Evolutionary conservation across 345 rosid genomes (phyloP).

Genomic region (Gossypium stocksii): DNA sequence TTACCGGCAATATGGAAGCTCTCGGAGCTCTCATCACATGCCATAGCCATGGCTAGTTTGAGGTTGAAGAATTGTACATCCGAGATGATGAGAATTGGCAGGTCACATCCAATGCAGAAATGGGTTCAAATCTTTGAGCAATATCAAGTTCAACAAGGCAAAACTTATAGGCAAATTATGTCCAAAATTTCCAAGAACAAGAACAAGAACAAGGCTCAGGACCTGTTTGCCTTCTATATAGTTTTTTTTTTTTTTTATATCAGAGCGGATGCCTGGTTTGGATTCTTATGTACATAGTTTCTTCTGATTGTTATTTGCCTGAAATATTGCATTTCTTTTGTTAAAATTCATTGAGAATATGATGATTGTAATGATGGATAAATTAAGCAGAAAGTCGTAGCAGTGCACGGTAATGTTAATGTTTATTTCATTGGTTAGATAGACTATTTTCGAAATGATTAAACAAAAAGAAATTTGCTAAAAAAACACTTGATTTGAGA

Average conservation of each 20-base stretch:
- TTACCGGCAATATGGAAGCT: neutral
- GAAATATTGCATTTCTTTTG: neutral
- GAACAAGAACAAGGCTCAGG: neutral
- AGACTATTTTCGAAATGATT: no score
- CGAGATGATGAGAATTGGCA: neutral
- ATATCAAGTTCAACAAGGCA: neutral
- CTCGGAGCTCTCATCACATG: neutral
- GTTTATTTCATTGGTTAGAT: no score
- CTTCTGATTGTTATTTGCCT: neutral
- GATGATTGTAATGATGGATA: neutral
- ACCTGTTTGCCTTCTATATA: neutral
- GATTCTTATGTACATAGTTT: neutral
- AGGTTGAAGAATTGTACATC: conserved; percentile 1
- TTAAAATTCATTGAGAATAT: neutral
- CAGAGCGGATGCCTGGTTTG: neutral
- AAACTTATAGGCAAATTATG: neutral
- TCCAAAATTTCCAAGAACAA: neutral
- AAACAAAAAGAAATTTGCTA: neutral
- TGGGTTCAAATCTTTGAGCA: neutral
- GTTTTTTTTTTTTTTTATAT: neutral
- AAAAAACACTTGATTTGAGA: neutral
- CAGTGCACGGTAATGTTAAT: neutral
- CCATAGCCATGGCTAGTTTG: neutral
- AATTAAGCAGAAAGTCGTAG: neutral
- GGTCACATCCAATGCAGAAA: neutral